Base-by-base conservation (phyloP, 2,329 filamentous ascomycete species). In the Immersiporthe knoxdaviesiana region DNA sequence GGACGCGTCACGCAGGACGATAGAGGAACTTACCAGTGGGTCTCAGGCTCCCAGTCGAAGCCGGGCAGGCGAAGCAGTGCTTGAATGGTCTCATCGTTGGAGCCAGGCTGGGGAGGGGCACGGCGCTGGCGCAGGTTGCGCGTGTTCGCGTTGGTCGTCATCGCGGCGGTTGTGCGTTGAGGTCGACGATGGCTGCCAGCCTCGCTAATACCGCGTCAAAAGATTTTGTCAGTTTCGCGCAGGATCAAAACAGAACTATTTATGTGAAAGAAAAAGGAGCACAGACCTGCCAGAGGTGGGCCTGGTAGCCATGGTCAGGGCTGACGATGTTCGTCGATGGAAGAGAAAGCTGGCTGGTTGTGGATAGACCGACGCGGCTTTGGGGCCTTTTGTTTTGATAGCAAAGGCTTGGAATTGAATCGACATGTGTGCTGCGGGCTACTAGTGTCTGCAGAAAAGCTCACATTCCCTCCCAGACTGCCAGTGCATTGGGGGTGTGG, bases 11-110 rank as follows among this genome's bases (percentile, higher is more conserved):
- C n/a, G 37, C n/a, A 59, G 35, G 12, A 37, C 16, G 11, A 50
- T 32, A 27, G 39, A 24, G 27, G 24, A 4, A 60, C 65, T 54
- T 50, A 67, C 65, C 65, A 67, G 21, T 47, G 21, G 1, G 54
- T 58, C 11, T 67, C 65, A 11, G 47, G 21, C 56, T 61, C 65
- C 65, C 65, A 67, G 21, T 32, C 18, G 39, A 71, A 71, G 14
- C 70, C 70, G 3, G 70, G 70, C 14, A 71, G 61, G 11, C 59
- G 63, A 27, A 71, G 44, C 37, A 71, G 65, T 24, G 24, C 18
- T 30, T 69, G 67, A 4, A 69, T 35, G 1, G 61, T 63, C 37
- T 37, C 47, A 10, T 69, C 68, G n/a, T 60, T 35, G 1, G 64
- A 58, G 6, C 50, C 70, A 3, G 37, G 37, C 18, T 44, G 61